Conservation (phyloP, 495 filamentous ascomycete species). For the Podospora didyma region DNA sequence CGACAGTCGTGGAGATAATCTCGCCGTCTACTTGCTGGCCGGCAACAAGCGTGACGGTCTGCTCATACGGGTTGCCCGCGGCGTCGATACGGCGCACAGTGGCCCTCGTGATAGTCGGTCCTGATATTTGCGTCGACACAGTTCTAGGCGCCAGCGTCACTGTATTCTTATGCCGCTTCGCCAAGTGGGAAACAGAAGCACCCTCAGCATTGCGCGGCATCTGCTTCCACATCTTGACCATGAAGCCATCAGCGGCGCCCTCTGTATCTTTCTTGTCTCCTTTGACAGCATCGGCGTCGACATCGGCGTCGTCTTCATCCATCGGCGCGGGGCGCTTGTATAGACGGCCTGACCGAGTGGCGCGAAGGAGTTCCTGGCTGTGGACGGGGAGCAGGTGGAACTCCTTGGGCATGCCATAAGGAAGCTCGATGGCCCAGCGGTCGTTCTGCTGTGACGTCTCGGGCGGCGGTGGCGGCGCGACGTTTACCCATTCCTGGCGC, state of each 20-base stretch:
- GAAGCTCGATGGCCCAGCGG: slow-evolving; percentile 55
- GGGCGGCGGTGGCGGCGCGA: slow-evolving; percentile 61
- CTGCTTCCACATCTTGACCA: slow-evolving; percentile 71
- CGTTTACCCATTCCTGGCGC: slow-evolving; percentile 65
- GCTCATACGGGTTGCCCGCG: slow-evolving; percentile 72
- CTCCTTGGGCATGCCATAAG: slow-evolving; percentile 79
- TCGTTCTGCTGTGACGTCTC: slow-evolving; percentile 49
- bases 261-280: slow-evolving; percentile 45
- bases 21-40: slow-evolving; percentile 81
- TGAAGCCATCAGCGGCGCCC: slow-evolving; percentile 56
- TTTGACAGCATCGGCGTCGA: slow-evolving; percentile 41
- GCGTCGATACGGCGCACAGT: slow-evolving; percentile 74
- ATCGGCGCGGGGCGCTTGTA: slow-evolving; percentile 52
- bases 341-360: slow-evolving; percentile 70
- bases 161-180: slow-evolving; percentile 77
- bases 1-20: slow-evolving; percentile 56
- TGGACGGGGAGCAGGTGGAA: slow-evolving; percentile 72
- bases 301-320: slow-evolving; percentile 51
- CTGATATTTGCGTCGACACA: slow-evolving; percentile 35
- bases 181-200: slow-evolving; percentile 74
- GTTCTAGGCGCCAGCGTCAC: slow-evolving; percentile 43
- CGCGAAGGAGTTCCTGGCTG: slow-evolving; percentile 79
- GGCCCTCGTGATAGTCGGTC: slow-evolving; percentile 60
- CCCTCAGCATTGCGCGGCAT: slow-evolving; percentile 73
- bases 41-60: slow-evolving; percentile 75